Evolutionary conservation across 345 rosid species (phyloP).

Genomic region (Tarenaya hassleriana): DNA sequence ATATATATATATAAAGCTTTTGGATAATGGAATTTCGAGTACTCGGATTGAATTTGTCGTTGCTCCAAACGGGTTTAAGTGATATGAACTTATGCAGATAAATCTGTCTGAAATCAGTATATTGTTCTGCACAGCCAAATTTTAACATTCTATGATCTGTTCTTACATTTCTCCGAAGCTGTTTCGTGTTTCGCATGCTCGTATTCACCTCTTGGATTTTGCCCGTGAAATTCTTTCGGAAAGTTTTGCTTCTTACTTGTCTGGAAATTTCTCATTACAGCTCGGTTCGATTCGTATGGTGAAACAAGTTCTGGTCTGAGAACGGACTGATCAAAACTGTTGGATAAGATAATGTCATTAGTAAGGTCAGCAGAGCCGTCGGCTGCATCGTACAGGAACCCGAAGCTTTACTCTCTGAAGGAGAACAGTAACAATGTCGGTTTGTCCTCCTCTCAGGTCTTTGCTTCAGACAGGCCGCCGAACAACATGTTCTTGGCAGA

Average conservation of each 20-base stretch:
- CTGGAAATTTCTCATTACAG: constrained; percentile 8
- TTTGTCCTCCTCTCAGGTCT: constrained; percentile 39
- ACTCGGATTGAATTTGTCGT: no score
- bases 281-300: constrained; percentile 7
- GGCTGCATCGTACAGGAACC: constrained; percentile 43
- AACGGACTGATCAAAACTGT: constrained; percentile 21
- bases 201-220: no score
- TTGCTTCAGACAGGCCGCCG: constrained; percentile 44
- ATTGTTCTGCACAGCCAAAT: no score
- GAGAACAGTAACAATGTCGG: constrained; percentile 38
- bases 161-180: no score
- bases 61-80: no score
- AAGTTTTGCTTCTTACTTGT: constrained; percentile 5
- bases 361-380: constrained; percentile 63
- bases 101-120: no score
- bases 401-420: constrained; percentile 46
- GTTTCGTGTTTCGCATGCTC: no score
- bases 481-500: constrained; percentile 45
- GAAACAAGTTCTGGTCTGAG: constrained; percentile 23
- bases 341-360: constrained; percentile 51
- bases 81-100: no score
- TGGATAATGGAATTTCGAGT: no score
- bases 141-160: no score
- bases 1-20: no score
- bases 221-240: no score